These are phyloP conservation scores for Aquilaria malaccensis DNA, from an alignment of 345 rosid species.

Conservation along the genomic window DNA sequence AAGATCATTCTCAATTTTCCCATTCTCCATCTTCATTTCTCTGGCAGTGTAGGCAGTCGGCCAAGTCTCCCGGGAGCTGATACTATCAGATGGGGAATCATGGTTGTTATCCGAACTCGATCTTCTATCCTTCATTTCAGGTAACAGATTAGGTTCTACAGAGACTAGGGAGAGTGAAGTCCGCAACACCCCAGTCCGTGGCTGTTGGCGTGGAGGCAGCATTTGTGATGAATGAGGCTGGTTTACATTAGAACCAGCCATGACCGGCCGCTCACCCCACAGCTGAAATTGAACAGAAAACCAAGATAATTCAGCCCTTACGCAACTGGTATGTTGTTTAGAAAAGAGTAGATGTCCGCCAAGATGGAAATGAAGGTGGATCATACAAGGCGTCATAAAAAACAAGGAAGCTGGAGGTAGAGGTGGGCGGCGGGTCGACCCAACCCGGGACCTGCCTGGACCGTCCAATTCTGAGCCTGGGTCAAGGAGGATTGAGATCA, in stretches of 20 bases:
- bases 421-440: too few species aligned
- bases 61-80: constrained; percentile 89
- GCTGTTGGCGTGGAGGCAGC: constrained; percentile 92
- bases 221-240: constrained; percentile 53
- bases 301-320: too few species aligned
- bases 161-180: constrained; percentile 37
- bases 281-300: not conserved
- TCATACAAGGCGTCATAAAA: too few species aligned
- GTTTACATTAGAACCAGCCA: constrained; percentile 88
- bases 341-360: too few species aligned
- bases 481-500: too few species aligned
- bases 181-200: constrained; percentile 38
- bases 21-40: constrained; percentile 58
- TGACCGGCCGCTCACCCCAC: constrained; percentile 25
- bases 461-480: too few species aligned
- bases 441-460: too few species aligned
- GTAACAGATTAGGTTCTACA: constrained; percentile 53
- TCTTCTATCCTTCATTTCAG: constrained; percentile 45
- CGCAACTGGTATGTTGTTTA: too few species aligned
- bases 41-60: constrained; percentile 52
- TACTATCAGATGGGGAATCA: constrained; percentile 90
- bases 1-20: constrained; percentile 53
- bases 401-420: too few species aligned
- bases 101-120: constrained; percentile 58
- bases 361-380: too few species aligned